Base-by-base conservation (phyloP, 148 eudicot species). In the Cornus kousa region DNA sequence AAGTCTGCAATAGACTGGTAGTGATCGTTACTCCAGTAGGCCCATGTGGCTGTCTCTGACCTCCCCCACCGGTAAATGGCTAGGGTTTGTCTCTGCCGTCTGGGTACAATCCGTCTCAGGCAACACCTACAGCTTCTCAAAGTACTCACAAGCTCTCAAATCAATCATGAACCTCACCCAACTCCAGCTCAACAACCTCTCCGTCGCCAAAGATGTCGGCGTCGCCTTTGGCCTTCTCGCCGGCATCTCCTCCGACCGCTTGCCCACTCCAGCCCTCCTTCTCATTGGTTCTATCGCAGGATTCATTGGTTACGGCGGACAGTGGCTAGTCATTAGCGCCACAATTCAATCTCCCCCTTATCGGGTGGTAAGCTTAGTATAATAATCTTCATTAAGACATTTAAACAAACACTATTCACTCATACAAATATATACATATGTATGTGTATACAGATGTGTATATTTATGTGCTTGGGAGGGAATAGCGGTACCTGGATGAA, bases 31-130 rank as follows among this genome's bases (percentile, higher is more conserved):
- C 28, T 28, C 28, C 28, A 35, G 2, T 48, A 7, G 53, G 53
- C 9, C 12, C 12, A 48, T 48, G 53, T 8, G 53, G 53, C 12
- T 48, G 0, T 19, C 14, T 0, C 19, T 1, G 16, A 28, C 28
- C 28, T 72, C 80, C 22, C 72, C 83, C 60, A 14, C 81, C 62
- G 74, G 87, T 1, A 90, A 90, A 53, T 92, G 97, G 97, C 68
- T 92, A 23, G 97, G 94, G 2, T 90, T 92, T 8, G 94, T 92
- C 5, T 81, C 94, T 1, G 97, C 92, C 14, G 88, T 92, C 0
- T 90, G 97, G 97, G 94, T 92, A 4, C 94, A 90, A 74, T 82
- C 97, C 9, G 84, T 90, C 6, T 90, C 94, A 20, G 97, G 97
- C 80, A 92, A 87, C 84, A 90, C 89, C 67, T 92, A 92, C 82